Base-by-base conservation (phyloP, 2,329 filamentous ascomycete genomes). In the Fusarium chuoi region DNA sequence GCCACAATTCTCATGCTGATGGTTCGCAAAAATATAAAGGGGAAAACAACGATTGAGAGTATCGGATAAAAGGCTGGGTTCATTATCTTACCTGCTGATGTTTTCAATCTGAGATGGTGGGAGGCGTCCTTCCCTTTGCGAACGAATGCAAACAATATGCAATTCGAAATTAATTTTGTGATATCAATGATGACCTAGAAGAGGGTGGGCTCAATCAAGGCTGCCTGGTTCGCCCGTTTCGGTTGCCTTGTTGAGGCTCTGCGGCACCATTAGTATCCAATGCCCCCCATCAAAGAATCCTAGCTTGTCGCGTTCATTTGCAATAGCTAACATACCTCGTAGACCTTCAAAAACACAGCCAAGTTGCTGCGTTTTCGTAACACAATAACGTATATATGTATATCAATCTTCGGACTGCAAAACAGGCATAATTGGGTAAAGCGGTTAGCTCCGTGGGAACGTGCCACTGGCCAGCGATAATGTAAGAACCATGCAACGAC, bases 231-330 rank as follows among this genome's bases (percentile, higher is more conserved):
- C 65, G 65, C 65, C 62, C 33, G 33, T 9, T 26, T 28, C 11
- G 48, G 48, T 17, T 65, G 42, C 42, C 49, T 55, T 15, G 13
- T 8, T 68, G 65, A 33, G 65, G 65, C 65, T 68, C 65, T 68
- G 65, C 46, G 17, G 28, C 17, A 15, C 18, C 18, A 24, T 68
- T 51, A 68, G 46, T 20, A 26, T 39, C 44, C 22, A 39, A 28
- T 39, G 51, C 54, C 65, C 62, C 41, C 33, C 54, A 22, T 39
- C 13, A 6, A 46, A 38, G 33, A 35, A 26, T 17, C 45, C 18
- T 20, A 41, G 22, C 6, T 36, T 59, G n/a, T 52, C 39, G 15
- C 48, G 14, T 26, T 41, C 39, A 45, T n/a, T 35, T 35, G 12
- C 11, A 38, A 26, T 38, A 30, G 17, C 45, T 15, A 35, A 65